A percentile compares a stretch with the other conserved stretches of the same genome.
Conservation (phyloP, 1,284 basidiomycete genomes). For the Meira nashicola region DNA sequence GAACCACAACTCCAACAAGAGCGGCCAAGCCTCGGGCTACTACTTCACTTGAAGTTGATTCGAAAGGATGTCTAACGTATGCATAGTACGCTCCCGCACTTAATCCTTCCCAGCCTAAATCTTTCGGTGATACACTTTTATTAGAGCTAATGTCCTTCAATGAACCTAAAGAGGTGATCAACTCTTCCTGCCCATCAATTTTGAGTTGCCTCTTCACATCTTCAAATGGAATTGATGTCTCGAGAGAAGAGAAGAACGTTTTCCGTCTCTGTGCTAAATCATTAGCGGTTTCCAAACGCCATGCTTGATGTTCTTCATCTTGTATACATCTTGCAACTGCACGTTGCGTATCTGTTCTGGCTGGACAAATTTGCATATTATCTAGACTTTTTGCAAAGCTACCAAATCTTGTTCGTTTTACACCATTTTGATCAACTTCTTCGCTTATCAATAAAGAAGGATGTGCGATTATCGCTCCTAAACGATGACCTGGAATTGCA, state of each 20-base stretch:
- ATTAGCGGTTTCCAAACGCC: constrained; percentile 55
- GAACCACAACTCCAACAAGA: constrained; percentile 33
- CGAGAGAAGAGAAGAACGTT: constrained; percentile 60
- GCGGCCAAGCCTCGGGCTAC: constrained; percentile 33
- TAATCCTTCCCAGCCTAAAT: constrained; percentile 48
- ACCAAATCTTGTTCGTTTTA: constrained; percentile 48
- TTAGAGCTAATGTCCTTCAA: background rate
- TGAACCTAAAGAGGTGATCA: background rate
- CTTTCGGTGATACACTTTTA: constrained; percentile 18
- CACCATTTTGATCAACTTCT: constrained; percentile 14
- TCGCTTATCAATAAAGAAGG: constrained; percentile 57
- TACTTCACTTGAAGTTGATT: constrained; percentile 15
- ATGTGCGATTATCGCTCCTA: constrained; percentile 70
- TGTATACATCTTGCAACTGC: constrained; percentile 40
- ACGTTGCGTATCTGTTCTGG: constrained; percentile 26
- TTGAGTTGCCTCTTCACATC: constrained; percentile 1
- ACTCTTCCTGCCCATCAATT: background rate
- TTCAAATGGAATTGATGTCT: background rate
- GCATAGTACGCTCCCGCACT: constrained; percentile 52
- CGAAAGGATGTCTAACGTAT: constrained; percentile 40
- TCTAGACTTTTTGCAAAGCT: constrained; percentile 66
- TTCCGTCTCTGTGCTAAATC: constrained; percentile 62
- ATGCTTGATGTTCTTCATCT: constrained; percentile 55
- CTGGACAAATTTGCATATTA: constrained; percentile 59
- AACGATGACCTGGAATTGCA: constrained; percentile 75